Evolutionary conservation across 805 yeast genomes (phyloP), one percentile per base, ranked within the genome.

Genomic region (Ogataea degrootiae): DNA sequence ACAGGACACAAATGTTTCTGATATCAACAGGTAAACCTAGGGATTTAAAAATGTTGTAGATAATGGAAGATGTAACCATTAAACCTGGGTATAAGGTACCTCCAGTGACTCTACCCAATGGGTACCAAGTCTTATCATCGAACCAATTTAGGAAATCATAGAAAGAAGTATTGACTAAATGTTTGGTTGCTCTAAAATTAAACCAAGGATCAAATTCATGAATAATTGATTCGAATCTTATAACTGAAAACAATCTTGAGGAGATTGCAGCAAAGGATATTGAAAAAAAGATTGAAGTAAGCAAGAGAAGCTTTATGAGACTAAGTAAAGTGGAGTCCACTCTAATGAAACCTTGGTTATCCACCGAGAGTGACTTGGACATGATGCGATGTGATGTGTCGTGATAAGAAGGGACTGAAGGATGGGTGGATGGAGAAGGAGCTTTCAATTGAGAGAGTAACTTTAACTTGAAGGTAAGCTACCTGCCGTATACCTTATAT

Each of bases 51-150:
- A 80, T 59, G 58, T 82, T 87, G 84, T 92, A 91, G 48, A 95
- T 83, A 21, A 87, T 76, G 21, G 96, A 95, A n/a, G 95, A 83
- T 4, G 99, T 89, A 23, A 95, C 96, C 99, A 94, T 94, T 56
- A 95, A 73, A 7, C 99, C 99, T 4, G 99, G 99, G 63, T 95
- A 94, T 52, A 94, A 70, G 1, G 99, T 95, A 49, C 99, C 99
- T 58, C 99, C 99, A 12, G 99, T 94, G 62, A 94, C 99, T 71
- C 99, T 80, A 19, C 99, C 99, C 56, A 94, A 75, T 17, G 99
- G 99, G 67, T 94, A 94, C 99, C 99, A 94, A 17, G 99, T 92
- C 64, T 96, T 81, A 66, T 92, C 97, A 66, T 94, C 99, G 61
- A 94, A 94, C 99, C 99, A 94, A 67, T 94, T 94, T 61, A 95